These are phyloP conservation scores for Cyberlindnera mrakii DNA, from an alignment of 805 yeast genomes.

Conservation along the genomic window DNA sequence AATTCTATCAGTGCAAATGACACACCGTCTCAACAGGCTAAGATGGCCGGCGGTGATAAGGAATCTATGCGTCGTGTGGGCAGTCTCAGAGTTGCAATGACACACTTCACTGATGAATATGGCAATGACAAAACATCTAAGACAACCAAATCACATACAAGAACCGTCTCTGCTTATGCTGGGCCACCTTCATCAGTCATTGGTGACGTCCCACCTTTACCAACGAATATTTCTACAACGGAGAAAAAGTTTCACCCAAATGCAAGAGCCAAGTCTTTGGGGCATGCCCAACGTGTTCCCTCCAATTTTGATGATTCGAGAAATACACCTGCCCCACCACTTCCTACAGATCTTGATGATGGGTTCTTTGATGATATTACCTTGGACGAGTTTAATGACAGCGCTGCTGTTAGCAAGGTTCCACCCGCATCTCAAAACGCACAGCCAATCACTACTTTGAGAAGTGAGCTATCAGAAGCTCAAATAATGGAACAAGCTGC, in stretches of 20 bases:
- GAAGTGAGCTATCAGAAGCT: constrained; percentile 36
- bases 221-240: constrained; percentile 4
- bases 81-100: constrained; percentile 17
- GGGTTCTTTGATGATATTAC: constrained; percentile 47
- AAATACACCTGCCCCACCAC: constrained; percentile 21
- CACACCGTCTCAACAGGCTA: constrained; percentile 1
- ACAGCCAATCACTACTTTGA: constrained; percentile 8
- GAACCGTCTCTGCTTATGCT: constrained; percentile 25
- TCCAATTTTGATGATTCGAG: background rate
- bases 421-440: constrained; percentile 2
- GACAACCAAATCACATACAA: constrained; percentile 16
- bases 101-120: constrained; percentile 13
- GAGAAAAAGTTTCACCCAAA: constrained; percentile 57
- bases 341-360: constrained; percentile 34
- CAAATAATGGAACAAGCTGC: constrained; percentile 43
- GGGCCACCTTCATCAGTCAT: constrained; percentile 6
- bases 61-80: constrained; percentile 19
- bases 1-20: constrained; percentile 5
- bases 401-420: constrained; percentile 11
- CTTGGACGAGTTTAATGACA: constrained; percentile 44
- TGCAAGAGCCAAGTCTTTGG: constrained; percentile 83
- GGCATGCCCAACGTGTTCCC: constrained; percentile 57
- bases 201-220: constrained; percentile 6
- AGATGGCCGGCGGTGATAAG: background rate
- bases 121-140: constrained; percentile 2